Evolutionary conservation across 108 stramenopile species (phyloP).

Genomic region (Mediolabrus comicus): DNA sequence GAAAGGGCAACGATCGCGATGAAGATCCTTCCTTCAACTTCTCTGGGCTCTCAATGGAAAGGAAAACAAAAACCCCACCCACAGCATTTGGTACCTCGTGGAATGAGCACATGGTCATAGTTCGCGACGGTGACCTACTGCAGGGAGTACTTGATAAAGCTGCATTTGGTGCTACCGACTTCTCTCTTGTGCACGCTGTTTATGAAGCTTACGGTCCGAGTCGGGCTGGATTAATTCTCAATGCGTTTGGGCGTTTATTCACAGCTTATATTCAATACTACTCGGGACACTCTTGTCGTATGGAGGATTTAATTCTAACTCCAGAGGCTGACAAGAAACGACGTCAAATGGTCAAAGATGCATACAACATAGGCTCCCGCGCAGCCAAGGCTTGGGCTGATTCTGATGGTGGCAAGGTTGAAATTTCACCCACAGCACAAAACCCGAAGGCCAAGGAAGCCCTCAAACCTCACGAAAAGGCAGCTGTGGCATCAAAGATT

Average conservation of each 20-base stretch:
- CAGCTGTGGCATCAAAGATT: conserved; percentile 75
- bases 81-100: conserved; percentile 83
- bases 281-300: conserved; percentile 96
- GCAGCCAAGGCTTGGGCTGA: conserved; percentile 94
- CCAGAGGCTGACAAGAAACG: conserved; percentile 80
- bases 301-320: conserved; percentile 96
- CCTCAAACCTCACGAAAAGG: conserved; percentile 82
- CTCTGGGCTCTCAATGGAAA: conserved; percentile 84
- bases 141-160: conserved; percentile 97
- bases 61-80: conserved; percentile 92
- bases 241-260: conserved; percentile 93
- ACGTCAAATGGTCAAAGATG: conserved; percentile 64
- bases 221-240: conserved; percentile 86
- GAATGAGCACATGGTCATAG: conserved; percentile 90
- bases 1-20: conserved; percentile 82
- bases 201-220: conserved; percentile 95
- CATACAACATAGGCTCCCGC: conserved; percentile 80
- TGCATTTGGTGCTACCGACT: conserved; percentile 93
- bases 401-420: conserved; percentile 88
- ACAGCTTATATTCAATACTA: conserved; percentile 94
- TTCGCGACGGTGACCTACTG: conserved; percentile 91
- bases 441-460: conserved; percentile 42
- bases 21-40: conserved; percentile 42
- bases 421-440: conserved; percentile 60
- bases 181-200: conserved; percentile 94